A percentile compares a stretch with the other conserved stretches of the same genome.
These are phyloP conservation scores for Aspergillus arachidicola DNA, from an alignment of 2,329 filamentous ascomycete genomes.

Conservation along the genomic window DNA sequence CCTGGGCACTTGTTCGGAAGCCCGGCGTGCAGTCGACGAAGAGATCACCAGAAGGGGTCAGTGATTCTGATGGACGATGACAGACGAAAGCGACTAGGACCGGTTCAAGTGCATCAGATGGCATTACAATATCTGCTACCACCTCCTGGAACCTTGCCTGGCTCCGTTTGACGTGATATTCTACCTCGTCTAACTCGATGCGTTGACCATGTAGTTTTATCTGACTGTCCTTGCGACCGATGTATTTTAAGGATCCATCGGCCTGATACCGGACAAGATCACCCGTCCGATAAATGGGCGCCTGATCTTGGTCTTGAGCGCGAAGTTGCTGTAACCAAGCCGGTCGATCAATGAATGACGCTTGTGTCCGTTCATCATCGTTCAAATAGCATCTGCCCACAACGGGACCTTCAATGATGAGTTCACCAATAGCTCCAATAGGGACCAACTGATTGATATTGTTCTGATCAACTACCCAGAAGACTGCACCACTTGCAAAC, in stretches of 20 bases:
- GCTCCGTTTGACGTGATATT: not conserved
- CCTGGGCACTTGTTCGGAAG: no score
- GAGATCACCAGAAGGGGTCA: no score
- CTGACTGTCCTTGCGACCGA: not conserved
- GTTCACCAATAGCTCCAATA: not conserved
- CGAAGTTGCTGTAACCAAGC: not conserved
- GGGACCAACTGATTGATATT: not conserved
- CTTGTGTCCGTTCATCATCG: not conserved
- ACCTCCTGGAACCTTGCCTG: no score
- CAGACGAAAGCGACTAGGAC: no score
- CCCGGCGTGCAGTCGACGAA: no score
- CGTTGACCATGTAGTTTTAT: not conserved
- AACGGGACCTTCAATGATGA: not conserved
- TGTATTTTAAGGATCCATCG: not conserved
- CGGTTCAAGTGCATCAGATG: no score
- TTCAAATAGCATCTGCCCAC: not conserved
- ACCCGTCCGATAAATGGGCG: not conserved
- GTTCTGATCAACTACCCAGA: not conserved
- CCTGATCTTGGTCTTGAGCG: not conserved
- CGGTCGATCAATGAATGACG: not conserved
- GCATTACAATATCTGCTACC: not conserved
- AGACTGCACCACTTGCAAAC: slow-evolving; percentile 40
- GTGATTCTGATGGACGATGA: no score
- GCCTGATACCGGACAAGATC: not conserved
- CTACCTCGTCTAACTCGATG: not conserved